Percentiles rank a stretch among this genome's conserved stretches.
Conservation (phyloP, 139 green algal genomes). For the Trebouxia sp. region DNA sequence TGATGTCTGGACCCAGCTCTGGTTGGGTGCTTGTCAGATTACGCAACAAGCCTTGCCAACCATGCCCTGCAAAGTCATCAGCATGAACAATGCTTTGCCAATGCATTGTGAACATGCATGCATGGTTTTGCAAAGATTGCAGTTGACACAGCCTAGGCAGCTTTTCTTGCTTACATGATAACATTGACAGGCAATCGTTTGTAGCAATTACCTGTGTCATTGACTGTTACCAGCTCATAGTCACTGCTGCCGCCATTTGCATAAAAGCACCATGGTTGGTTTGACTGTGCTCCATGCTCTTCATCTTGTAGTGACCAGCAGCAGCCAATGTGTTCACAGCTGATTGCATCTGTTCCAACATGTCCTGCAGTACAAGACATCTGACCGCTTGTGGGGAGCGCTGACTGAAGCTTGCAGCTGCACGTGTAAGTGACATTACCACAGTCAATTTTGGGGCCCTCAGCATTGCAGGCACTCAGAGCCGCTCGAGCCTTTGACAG, state of each 20-base stretch:
- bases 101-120: background rate
- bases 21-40: constrained; percentile 29
- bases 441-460: background rate
- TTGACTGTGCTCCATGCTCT: background rate
- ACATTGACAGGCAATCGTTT: background rate
- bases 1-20: constrained; percentile 46
- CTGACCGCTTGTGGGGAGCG: too few species aligned
- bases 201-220: background rate
- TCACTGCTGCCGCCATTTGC: constrained; percentile 33
- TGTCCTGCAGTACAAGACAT: too few species aligned
- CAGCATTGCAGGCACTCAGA: background rate
- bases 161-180: background rate
- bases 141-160: background rate
- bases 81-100: background rate
- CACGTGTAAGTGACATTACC: too few species aligned
- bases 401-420: too few species aligned
- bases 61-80: constrained; percentile 13
- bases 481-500: too few species aligned
- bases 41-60: constrained; percentile 17
- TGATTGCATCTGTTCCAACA: constrained; percentile 46
- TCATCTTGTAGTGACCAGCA: constrained; percentile 47
- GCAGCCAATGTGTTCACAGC: constrained; percentile 49
- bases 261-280: constrained; percentile 55
- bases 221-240: constrained; percentile 32
- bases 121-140: background rate